Evolutionary conservation across 768 basidiomycete genomes (phyloP).

Genomic region (Hysterangium stoloniferum): DNA sequence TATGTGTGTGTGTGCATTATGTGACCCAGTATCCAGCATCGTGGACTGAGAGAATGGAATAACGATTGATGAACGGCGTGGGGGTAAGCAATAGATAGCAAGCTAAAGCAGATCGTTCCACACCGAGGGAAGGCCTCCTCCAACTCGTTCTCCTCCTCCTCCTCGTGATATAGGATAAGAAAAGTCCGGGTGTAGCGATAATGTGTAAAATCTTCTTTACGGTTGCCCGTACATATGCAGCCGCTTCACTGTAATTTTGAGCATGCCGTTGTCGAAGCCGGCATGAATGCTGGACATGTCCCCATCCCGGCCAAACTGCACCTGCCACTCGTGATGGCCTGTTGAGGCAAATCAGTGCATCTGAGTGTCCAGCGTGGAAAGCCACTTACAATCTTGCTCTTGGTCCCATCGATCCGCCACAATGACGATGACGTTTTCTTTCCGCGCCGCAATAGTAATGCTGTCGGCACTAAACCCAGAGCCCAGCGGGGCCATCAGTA

Average conservation of each 20-base stretch:
- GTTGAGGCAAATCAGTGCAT: conserved; percentile 1
- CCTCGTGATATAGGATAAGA: no score
- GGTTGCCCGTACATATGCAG: neutral
- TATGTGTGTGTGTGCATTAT: neutral
- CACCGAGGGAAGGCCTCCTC: no score
- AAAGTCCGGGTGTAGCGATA: no score
- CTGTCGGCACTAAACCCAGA: conserved; percentile 19
- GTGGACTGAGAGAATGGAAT: conserved; percentile 1
- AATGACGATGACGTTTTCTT: conserved; percentile 18
- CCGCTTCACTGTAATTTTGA: conserved; percentile 18
- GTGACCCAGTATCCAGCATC: neutral
- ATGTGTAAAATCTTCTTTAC: neutral
- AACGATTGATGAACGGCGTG: neutral
- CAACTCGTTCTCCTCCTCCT: no score
- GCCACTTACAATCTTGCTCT: conserved; percentile 19
- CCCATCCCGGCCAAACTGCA: conserved; percentile 19
- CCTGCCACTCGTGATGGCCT: conserved; percentile 23
- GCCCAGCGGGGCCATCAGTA: conserved; percentile 18
- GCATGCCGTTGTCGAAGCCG: conserved; percentile 17
- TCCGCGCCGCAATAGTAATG: conserved; percentile 21
- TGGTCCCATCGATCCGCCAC: conserved; percentile 21
- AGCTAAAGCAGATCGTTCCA: no score
- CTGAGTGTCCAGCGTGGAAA: neutral
- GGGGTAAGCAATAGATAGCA: conserved; percentile 1
- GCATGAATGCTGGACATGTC: conserved; percentile 19